Conservation (phyloP, 2,329 filamentous ascomycete species). For the Gnomoniopsis sp. region DNA sequence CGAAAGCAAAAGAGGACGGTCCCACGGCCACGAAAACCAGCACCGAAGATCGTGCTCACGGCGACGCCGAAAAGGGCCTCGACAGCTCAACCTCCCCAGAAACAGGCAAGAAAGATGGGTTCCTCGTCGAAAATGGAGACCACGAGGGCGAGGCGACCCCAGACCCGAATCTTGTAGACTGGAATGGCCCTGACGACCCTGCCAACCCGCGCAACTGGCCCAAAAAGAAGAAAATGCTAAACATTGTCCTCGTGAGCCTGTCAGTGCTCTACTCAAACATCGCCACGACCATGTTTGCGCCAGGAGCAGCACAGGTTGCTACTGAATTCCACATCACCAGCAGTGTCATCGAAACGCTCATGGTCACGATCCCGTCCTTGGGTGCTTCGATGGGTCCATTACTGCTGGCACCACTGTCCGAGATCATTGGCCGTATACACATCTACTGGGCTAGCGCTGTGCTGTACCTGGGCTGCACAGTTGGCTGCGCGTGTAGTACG, state of each 20-base stretch:
- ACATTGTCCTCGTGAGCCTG: conserved; percentile 10
- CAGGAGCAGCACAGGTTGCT: neutral
- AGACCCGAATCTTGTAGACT: conserved; percentile 3
- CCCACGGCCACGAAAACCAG: no score
- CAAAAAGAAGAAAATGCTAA: neutral
- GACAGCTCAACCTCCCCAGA: no score
- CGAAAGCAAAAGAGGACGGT: no score
- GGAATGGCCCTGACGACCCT: conserved; percentile 12
- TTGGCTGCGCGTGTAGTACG: conserved; percentile 5
- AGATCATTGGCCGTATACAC: conserved; percentile 2
- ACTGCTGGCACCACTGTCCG: neutral
- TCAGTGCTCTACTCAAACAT: conserved; percentile 9
- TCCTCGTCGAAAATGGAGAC: no score
- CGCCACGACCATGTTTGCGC: conserved; percentile 6
- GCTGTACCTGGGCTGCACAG: neutral
- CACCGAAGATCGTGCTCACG: no score
- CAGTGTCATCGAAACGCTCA: neutral
- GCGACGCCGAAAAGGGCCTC: no score
- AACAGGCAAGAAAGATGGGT: no score
- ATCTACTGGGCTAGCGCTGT: conserved; percentile 1
- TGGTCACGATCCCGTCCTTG: conserved; percentile 3
- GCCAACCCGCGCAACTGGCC: conserved; percentile 4
- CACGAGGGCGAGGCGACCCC: no score
- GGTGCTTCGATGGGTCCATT: conserved; percentile 6
- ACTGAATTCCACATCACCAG: conserved; percentile 6